A percentile compares a stretch with the other conserved stretches of the same genome.
Evolutionary conservation across 495 filamentous ascomycete genomes (phyloP).

Genomic region (Barbatosphaeria neglecta): DNA sequence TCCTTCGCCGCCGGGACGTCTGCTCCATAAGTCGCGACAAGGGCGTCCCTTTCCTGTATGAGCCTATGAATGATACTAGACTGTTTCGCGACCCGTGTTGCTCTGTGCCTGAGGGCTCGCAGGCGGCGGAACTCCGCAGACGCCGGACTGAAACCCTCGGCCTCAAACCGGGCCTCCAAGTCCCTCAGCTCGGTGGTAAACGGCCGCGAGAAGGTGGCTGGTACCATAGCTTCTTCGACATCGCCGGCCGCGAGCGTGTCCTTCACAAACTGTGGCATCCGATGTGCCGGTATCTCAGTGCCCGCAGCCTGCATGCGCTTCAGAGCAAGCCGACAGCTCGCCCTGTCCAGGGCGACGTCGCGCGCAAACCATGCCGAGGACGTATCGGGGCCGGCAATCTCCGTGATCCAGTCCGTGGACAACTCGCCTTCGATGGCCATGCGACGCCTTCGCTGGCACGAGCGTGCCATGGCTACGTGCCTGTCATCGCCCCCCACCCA

Average conservation of each 20-base stretch:
- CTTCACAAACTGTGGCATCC: constrained; percentile 17
- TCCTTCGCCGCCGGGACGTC: constrained; percentile 3
- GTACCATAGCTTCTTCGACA: constrained; percentile 1
- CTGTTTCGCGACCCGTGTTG: constrained; percentile 9
- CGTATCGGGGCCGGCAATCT: constrained; percentile 25
- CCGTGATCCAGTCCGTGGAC: constrained; percentile 32
- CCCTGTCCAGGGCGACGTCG: constrained; percentile 20
- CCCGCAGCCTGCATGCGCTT: constrained; percentile 22
- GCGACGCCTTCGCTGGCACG: constrained; percentile 37
- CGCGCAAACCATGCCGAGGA: constrained; percentile 11
- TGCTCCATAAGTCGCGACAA: constrained; percentile 7
- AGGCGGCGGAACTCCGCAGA: constrained; percentile 10
- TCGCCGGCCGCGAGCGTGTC: constrained; percentile 10
- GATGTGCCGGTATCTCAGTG: constrained; percentile 14
- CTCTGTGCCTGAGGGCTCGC: constrained; percentile 12
- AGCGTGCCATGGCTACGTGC: constrained; percentile 39
- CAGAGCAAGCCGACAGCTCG: constrained; percentile 12
- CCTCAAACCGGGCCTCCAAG: constrained; percentile 18
- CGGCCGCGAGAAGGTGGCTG: constrained; percentile 13
- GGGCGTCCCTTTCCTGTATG: constrained; percentile 6
- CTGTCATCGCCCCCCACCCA: constrained; percentile 45
- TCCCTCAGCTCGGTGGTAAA: constrained; percentile 18
- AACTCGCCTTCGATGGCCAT: constrained; percentile 45
- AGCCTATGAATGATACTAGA: constrained; percentile 12
- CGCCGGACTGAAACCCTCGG: constrained; percentile 7